phyloP scores from a whole-genome alignment of 2,329 filamentous ascomycete genomes.

The Fusarium scirpi region DNA sequence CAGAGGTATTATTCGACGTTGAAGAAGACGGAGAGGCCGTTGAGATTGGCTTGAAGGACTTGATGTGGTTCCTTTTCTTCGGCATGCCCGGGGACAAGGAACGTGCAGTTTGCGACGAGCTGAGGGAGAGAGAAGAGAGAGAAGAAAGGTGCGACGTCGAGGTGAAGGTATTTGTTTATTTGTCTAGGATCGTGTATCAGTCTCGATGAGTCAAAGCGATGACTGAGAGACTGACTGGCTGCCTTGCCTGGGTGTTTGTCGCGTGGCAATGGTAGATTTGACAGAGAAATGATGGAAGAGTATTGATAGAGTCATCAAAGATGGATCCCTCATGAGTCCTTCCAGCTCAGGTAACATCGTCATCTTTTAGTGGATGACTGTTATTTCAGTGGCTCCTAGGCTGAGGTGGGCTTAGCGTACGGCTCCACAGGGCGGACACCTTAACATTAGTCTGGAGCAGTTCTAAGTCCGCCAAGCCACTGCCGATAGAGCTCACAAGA shows the following conservation, averaged over 20 bases:
- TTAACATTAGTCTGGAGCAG: not conserved
- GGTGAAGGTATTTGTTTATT: conserved; percentile 36
- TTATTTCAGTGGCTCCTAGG: conserved; percentile 7
- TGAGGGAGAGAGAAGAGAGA: conserved; percentile 24
- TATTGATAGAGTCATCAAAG: conserved; percentile 35
- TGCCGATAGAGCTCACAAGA: conserved; percentile 24
- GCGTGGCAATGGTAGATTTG: conserved; percentile 10
- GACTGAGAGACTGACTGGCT: conserved; percentile 2
- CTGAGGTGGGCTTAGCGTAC: conserved; percentile 13
- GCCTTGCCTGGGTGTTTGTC: not conserved
- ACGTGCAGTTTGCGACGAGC: conserved; percentile 20
- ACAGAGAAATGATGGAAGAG: conserved; percentile 17
- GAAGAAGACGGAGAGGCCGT: conserved; percentile 60
- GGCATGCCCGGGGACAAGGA: conserved; percentile 62
- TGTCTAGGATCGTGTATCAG: conserved; percentile 33
- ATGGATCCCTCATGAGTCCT: conserved; percentile 25
- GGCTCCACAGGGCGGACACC: not conserved
- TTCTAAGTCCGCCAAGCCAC: conserved; percentile 31
- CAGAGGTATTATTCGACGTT: conserved; percentile 43
- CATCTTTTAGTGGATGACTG: conserved; percentile 25
- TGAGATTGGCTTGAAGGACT: conserved; percentile 69
- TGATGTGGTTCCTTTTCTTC: conserved; percentile 70
- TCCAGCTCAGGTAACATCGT: conserved; percentile 19
- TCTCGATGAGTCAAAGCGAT: conserved; percentile 38
- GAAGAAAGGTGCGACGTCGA: conserved; percentile 24